Conservation (phyloP, 768 basidiomycete species). For the Piloderma croceum region DNA sequence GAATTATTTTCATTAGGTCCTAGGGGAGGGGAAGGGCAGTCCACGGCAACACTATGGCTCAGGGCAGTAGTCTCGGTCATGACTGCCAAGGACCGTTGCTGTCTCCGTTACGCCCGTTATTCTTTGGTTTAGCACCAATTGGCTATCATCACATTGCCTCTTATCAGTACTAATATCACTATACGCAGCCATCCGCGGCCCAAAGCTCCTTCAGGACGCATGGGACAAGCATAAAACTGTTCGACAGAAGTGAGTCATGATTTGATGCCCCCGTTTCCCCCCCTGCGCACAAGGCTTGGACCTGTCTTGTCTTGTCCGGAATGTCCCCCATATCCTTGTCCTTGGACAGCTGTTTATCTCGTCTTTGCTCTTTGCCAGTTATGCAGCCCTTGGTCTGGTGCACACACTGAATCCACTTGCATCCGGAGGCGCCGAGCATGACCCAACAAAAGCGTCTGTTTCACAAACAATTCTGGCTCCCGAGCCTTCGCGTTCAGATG, state of each 20-base stretch:
- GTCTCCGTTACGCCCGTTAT: constrained; percentile 2
- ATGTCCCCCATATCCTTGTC: no score
- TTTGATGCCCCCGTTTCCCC: constrained; percentile 7
- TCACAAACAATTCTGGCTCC: no score
- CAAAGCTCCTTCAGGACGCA: constrained; percentile 71
- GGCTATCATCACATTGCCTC: not conserved
- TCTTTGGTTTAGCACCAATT: not conserved
- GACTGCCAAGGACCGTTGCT: no score
- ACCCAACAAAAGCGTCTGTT: no score
- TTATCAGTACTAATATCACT: no score
- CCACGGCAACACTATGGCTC: no score
- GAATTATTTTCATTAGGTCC: no score
- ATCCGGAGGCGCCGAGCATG: constrained; percentile 63
- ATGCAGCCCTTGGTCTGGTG: constrained; percentile 69
- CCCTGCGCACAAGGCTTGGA: no score
- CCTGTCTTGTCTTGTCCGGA: no score
- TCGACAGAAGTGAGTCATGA: constrained; percentile 76
- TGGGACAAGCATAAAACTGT: constrained; percentile 90
- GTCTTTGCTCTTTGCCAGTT: constrained; percentile 40
- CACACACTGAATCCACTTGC: constrained; percentile 61
- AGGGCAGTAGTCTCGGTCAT: no score
- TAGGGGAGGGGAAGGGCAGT: no score
- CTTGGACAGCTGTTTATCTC: not conserved
- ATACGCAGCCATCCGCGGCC: constrained; percentile 67
- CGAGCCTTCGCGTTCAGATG: no score